Evolutionary conservation across 768 basidiomycete species (phyloP).

Genomic region (Phanerochaete sordida): DNA sequence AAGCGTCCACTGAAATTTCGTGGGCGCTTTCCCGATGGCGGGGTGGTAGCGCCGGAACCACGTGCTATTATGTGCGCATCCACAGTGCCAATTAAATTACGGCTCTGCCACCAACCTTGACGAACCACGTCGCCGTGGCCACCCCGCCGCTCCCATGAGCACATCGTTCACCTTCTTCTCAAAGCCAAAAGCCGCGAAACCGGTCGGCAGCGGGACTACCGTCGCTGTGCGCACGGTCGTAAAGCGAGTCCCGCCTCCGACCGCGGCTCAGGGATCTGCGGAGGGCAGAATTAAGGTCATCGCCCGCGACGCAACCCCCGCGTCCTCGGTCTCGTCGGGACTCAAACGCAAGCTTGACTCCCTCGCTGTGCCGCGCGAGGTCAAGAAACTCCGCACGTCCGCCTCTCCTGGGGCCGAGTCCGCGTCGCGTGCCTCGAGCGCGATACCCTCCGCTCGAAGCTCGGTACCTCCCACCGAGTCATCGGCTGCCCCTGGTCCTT

Average conservation of each 20-base stretch:
- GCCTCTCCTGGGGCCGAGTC: constrained; percentile 17
- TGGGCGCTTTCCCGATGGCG: background rate
- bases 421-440: constrained; percentile 19
- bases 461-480: constrained; percentile 11
- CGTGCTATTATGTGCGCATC: background rate
- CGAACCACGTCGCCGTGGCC: constrained; percentile 4
- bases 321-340: constrained; percentile 17
- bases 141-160: constrained; percentile 14
- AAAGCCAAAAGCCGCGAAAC: constrained; percentile 21
- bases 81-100: background rate
- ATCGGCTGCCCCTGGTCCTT: constrained; percentile 19
- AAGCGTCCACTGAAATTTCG: background rate
- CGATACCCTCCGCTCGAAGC: constrained; percentile 10
- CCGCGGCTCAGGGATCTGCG: constrained; percentile 9
- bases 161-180: constrained; percentile 29
- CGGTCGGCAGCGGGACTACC: constrained; percentile 17
- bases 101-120: background rate
- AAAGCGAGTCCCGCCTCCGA: constrained; percentile 21
- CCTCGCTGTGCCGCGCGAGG: background rate
- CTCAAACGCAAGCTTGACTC: constrained; percentile 19
- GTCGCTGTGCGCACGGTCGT: constrained; percentile 19
- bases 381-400: constrained; percentile 25
- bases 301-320: constrained; percentile 18
- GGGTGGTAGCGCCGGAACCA: background rate
- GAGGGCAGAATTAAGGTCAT: constrained; percentile 19